Conservation (phyloP, 2,329 filamentous ascomycete species). For the Diaporthe sp. region DNA sequence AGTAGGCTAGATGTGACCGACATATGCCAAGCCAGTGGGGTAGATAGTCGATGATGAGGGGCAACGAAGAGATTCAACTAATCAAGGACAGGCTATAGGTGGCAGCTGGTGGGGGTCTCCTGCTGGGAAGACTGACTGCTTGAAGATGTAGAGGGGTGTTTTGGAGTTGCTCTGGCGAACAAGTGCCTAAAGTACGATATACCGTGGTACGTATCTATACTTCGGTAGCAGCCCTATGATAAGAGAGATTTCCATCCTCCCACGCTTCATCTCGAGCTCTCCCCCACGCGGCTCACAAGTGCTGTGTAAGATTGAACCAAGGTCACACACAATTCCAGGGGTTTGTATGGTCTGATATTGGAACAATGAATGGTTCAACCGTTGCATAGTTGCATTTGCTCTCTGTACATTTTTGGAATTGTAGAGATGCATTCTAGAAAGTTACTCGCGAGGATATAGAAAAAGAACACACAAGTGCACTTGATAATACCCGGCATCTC, state of each 20-base stretch:
- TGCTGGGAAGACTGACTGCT: not conserved
- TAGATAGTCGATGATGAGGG: not conserved
- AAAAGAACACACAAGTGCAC: too few species aligned
- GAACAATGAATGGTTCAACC: not conserved
- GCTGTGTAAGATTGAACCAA: not conserved
- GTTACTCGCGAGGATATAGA: not conserved
- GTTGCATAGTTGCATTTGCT: not conserved
- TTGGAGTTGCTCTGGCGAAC: too few species aligned
- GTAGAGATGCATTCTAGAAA: too few species aligned
- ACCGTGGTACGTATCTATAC: not conserved
- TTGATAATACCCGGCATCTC: not conserved
- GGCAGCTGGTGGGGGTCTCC: not conserved
- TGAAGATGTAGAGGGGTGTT: too few species aligned
- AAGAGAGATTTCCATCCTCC: not conserved
- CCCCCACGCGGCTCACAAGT: not conserved
- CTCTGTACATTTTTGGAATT: not conserved
- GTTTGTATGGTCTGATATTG: not conserved
- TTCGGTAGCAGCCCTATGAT: not conserved
- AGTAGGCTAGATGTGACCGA: not conserved
- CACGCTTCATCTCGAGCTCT: not conserved
- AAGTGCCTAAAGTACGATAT: not conserved
- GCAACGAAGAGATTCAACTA: not conserved
- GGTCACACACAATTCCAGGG: not conserved
- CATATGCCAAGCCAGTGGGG: constrained; percentile 20
- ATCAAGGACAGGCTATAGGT: not conserved